Base-by-base conservation (phyloP, 371 early-diverging fungal species). In the Mortierella sp. region DNA sequence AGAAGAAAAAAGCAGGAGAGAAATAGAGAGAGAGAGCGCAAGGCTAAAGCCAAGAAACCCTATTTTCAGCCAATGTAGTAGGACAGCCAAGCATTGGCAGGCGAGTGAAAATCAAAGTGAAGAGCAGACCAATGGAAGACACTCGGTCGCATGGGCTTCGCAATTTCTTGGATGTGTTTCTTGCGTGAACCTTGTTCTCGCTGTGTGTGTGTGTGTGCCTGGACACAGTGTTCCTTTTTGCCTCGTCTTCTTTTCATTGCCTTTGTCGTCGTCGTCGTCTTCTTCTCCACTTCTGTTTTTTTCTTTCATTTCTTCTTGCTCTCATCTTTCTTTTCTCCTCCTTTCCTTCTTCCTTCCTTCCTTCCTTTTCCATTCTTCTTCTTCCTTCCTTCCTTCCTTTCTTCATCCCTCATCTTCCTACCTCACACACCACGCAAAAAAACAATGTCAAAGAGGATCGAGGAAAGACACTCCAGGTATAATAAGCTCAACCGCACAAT, bases 401-500 rank as follows among this genome's bases (percentile, higher is more conserved):
- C 72, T 48, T 54, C 54, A 10, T 54, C 75, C 45, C 34, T 55
- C 45, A 45, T 63, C 45, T 19, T 47, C 48, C 13, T 70, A 24
- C 21, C 19, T 45, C 47, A 31, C 79, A 65, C 31, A 34, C 19
- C 26, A 2, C 70, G 16, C 76, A 42, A 3, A 72, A 42, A 3
- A 72, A 44, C 54, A 52, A 85, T 86, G 86, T 86, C 86, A 65
- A 76, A 73, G 73, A 82, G 86, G 60, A 73, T 82, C 57, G 86
- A 82, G 10, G 86, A 86, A 71, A 76, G 50, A 42, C 86, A 86
- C 70, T 74, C 80, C 52, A 86, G 86, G 86, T 86, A 86, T 60
- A 71, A 60, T 5, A 60, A 34, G 16, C 42, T 38, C 42, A 38
- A 38, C 1, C 42, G 42, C 42, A 38, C 42, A 38, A 38, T 38